Percentiles rank a stretch among this genome's conserved stretches.
These are phyloP conservation scores for Byssothecium circinans DNA, from an alignment of 2,329 filamentous ascomycete species.

Conservation along the genomic window DNA sequence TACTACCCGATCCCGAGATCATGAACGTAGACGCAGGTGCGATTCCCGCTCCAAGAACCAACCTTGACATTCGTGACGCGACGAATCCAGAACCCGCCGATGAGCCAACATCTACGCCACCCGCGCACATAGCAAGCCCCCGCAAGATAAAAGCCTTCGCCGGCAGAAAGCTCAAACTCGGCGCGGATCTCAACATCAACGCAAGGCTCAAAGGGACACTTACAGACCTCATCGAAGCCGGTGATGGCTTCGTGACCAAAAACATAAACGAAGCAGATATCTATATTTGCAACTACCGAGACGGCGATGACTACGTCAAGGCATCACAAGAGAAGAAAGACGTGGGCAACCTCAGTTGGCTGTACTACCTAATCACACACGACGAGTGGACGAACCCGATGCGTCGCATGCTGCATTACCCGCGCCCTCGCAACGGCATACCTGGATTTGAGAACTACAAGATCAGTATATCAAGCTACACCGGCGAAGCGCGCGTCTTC, in stretches of 20 bases:
- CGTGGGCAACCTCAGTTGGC: conserved; percentile 90
- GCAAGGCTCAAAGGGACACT: conserved; percentile 68
- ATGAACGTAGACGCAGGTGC: conserved; percentile 47
- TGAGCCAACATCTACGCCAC: conserved; percentile 23
- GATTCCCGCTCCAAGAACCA: conserved; percentile 52
- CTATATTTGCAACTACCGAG: conserved; percentile 84
- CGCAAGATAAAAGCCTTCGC: conserved; percentile 65
- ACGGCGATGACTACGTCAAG: conserved; percentile 73
- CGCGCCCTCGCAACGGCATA: conserved; percentile 74
- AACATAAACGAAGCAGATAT: conserved; percentile 73
- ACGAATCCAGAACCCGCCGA: conserved; percentile 35
- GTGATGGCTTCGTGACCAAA: conserved; percentile 70
- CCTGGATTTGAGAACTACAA: conserved; percentile 74
- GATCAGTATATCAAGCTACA: conserved; percentile 95
- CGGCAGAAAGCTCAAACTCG: conserved; percentile 75
- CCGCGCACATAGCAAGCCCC: conserved; percentile 22
- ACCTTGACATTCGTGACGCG: conserved; percentile 37
- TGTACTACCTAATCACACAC: conserved; percentile 87
- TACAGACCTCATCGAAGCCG: conserved; percentile 67
- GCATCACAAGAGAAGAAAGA: conserved; percentile 78
- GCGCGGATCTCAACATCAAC: conserved; percentile 71
- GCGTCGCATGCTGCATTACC: conserved; percentile 84
- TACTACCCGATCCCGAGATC: conserved; percentile 82
- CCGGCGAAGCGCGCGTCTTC: conserved; percentile 89
- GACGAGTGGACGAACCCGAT: conserved; percentile 88